phyloP scores from a whole-genome alignment of 1,284 basidiomycete genomes.

The Microbotryum saponariae region DNA sequence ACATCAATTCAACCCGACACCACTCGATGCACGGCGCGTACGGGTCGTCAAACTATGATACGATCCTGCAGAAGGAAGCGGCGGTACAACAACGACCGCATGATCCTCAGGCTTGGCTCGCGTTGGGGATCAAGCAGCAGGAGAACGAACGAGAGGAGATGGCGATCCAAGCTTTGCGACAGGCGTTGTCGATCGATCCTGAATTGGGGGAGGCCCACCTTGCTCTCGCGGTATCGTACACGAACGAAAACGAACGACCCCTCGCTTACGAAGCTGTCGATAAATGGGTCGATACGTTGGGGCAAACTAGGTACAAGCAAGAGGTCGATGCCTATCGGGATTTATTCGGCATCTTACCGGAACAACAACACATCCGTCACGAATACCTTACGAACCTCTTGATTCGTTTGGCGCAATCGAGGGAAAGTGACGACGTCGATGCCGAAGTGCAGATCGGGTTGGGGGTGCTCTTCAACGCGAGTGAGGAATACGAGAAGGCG shows the following conservation, averaged over 20 bases:
- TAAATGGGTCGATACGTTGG: slow-evolving; percentile 57
- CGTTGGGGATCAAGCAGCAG: slow-evolving; percentile 93
- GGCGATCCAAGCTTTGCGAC: slow-evolving; percentile 76
- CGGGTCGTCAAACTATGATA: slow-evolving; percentile 39
- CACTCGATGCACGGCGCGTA: slow-evolving; percentile 40
- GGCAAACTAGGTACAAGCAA: slow-evolving; percentile 44
- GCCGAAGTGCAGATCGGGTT: slow-evolving; percentile 93
- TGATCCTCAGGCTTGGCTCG: slow-evolving; percentile 73
- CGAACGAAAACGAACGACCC: slow-evolving; percentile 75
- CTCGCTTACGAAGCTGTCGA: slow-evolving; percentile 67
- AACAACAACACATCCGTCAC: slow-evolving; percentile 30
- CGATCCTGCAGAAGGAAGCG: slow-evolving; percentile 72
- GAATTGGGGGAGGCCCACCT: slow-evolving; percentile 62
- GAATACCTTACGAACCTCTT: slow-evolving; percentile 38
- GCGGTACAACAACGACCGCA: slow-evolving; percentile 69
- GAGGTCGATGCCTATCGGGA: slow-evolving; percentile 47
- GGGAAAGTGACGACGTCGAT: slow-evolving; percentile 51
- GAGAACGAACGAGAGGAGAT: slow-evolving; percentile 93
- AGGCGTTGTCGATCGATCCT: slow-evolving; percentile 70
- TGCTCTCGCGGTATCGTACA: slow-evolving; percentile 82
- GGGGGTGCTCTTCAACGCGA: slow-evolving; percentile 85
- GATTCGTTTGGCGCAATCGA: slow-evolving; percentile 41
- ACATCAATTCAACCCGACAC: slow-evolving; percentile 46
- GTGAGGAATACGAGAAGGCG: slow-evolving; percentile 87
- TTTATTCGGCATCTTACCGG: slow-evolving; percentile 22